Percentiles rank a stretch among this genome's conserved stretches.
phyloP scores from a whole-genome alignment of 495 filamentous ascomycete genomes.

The Podospora australis region DNA sequence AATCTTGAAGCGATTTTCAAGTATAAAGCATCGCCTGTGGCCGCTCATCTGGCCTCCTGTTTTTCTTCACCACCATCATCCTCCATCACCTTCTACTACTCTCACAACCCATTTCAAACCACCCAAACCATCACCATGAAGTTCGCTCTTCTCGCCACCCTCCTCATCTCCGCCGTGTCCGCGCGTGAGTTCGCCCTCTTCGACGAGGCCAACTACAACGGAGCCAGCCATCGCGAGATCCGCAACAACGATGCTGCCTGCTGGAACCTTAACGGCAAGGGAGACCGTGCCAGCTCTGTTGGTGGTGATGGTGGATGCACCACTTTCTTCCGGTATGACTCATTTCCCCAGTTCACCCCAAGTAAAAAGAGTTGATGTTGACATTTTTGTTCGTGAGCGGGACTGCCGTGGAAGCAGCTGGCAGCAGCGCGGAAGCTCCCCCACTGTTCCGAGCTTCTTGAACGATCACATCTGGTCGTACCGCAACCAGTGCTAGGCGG shows the following conservation, averaged over 20 bases:
- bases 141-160: neutral
- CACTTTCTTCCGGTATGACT: neutral
- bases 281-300: neutral
- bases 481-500: slow-evolving; percentile 8
- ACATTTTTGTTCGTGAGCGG: slow-evolving; percentile 1
- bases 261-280: neutral
- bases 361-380: neutral
- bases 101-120: neutral
- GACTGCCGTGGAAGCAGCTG: slow-evolving; percentile 10
- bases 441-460: slow-evolving; percentile 7
- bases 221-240: neutral
- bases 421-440: slow-evolving; percentile 6
- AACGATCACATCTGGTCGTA: slow-evolving; percentile 12
- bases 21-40: neutral
- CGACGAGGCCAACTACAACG: neutral
- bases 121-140: neutral
- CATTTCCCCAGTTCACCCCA: neutral
- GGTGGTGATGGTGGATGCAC: neutral
- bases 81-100: neutral
- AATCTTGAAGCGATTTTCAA: neutral
- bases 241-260: neutral
- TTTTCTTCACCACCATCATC: neutral
- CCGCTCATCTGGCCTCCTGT: neutral
- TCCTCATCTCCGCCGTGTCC: neutral
- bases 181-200: neutral